A percentile compares a stretch with the other conserved stretches of the same genome.
Conservation (phyloP, 2,329 filamentous ascomycete genomes). For the Penicillium brasilianum region DNA sequence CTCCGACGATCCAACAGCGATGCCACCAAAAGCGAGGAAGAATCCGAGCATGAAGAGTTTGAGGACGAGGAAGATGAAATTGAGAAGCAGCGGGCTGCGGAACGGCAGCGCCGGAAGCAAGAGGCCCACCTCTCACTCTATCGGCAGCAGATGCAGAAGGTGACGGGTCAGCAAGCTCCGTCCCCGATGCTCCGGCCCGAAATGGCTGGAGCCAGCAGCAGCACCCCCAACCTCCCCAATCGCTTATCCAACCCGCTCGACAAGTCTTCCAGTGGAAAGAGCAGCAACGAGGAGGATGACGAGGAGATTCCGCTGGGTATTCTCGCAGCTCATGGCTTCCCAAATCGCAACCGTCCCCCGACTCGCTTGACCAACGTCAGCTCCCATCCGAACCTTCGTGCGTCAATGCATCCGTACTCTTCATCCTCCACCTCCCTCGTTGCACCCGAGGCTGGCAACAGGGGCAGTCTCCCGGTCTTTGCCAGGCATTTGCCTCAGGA, state of each 20-base stretch:
- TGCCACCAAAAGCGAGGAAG: conserved; percentile 54
- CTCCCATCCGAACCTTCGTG: conserved; percentile 74
- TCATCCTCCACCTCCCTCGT: conserved; percentile 62
- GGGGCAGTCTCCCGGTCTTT: conserved; percentile 74
- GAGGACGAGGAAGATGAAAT: conserved; percentile 80
- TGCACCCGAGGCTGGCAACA: conserved; percentile 56
- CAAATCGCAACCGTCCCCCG: conserved; percentile 75
- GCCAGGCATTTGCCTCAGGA: conserved; percentile 81
- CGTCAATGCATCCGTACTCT: conserved; percentile 54
- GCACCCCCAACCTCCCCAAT: conserved; percentile 64
- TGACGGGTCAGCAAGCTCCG: conserved; percentile 73
- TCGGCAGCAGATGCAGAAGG: conserved; percentile 95
- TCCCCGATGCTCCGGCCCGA: conserved; percentile 59
- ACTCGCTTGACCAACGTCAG: conserved; percentile 67
- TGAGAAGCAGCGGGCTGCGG: conserved; percentile 73
- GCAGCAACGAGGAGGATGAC: conserved; percentile 68
- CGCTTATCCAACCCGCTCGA: conserved; percentile 44
- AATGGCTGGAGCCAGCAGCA: conserved; percentile 62
- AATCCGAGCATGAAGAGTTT: conserved; percentile 66
- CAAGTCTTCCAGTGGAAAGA: conserved; percentile 46
- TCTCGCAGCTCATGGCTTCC: conserved; percentile 86
- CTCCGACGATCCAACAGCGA: conserved; percentile 66
- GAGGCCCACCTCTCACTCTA: conserved; percentile 90
- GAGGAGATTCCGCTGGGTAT: conserved; percentile 88
- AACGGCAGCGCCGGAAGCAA: conserved; percentile 81